Evolutionary conservation across 2,329 filamentous ascomycete genomes (phyloP).

Genomic region (Beauveria varroae): DNA sequence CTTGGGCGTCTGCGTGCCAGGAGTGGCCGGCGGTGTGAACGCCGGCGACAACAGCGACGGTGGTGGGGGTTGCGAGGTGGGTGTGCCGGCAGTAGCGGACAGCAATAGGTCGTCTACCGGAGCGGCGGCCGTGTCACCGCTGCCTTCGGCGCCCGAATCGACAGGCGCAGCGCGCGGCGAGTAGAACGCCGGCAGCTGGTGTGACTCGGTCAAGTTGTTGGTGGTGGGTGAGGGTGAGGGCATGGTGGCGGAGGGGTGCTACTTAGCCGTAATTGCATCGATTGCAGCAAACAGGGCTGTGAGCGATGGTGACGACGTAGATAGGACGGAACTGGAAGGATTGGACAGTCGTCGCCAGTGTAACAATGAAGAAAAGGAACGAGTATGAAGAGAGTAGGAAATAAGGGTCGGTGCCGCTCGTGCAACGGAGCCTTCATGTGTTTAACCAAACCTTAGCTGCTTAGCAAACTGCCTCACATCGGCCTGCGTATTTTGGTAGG

Average conservation of each 20-base stretch:
- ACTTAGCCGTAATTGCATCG: not conserved
- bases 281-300: not conserved
- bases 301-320: not conserved
- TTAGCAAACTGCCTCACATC: conserved; percentile 2
- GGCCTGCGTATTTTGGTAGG: not conserved
- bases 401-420: not conserved
- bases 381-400: not conserved
- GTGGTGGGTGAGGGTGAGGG: conserved; percentile 12
- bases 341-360: not conserved
- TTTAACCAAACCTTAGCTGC: conserved; percentile 4
- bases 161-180: conserved; percentile 25
- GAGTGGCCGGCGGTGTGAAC: conserved; percentile 66
- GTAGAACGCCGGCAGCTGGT: conserved; percentile 31
- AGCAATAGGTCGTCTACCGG: conserved; percentile 30
- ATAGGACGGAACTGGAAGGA: not conserved
- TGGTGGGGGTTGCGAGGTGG: conserved; percentile 29
- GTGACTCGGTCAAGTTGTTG: conserved; percentile 14
- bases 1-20: conserved; percentile 48
- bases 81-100: conserved; percentile 16
- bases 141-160: conserved; percentile 13
- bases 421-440: not conserved
- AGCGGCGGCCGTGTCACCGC: conserved; percentile 3
- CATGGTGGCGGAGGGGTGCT: not conserved
- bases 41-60: conserved; percentile 78
- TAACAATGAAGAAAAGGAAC: not conserved